Percentiles rank a stretch among this genome's conserved stretches.
Evolutionary conservation across 352 stramenopile species (phyloP).

Genomic region (Pythium chondricola): DNA sequence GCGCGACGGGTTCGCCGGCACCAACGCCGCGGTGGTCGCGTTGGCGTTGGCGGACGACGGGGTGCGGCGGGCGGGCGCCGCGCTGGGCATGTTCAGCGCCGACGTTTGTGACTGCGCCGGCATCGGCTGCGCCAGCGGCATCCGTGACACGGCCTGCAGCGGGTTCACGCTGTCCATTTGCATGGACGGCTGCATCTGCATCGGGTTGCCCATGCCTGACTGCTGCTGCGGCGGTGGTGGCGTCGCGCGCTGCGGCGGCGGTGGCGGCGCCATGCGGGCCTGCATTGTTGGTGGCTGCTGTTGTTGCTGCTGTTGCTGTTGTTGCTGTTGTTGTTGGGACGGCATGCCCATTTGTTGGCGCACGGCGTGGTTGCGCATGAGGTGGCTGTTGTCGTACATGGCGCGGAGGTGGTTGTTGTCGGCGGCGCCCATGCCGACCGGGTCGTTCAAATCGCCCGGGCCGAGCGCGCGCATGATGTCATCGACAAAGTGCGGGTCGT

Average conservation of each 20-base stretch:
- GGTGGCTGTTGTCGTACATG: slow-evolving; percentile 59
- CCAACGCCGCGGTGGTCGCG: slow-evolving; percentile 22
- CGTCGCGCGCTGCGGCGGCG: slow-evolving; percentile 15
- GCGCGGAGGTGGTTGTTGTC: slow-evolving; percentile 47
- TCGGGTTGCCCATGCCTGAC: slow-evolving; percentile 21
- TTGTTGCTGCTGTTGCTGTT: slow-evolving; percentile 17
- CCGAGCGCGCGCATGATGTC: slow-evolving; percentile 59
- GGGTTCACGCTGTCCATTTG: slow-evolving; percentile 16
- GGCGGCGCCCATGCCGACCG: slow-evolving; percentile 29
- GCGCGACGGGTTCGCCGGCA: slow-evolving; percentile 25
- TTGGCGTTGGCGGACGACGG: neutral
- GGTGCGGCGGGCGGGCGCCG: slow-evolving; percentile 1
- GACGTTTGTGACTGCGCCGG: slow-evolving; percentile 16
- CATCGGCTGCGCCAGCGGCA: slow-evolving; percentile 21
- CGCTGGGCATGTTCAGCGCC: slow-evolving; percentile 16
- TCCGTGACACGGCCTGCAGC: slow-evolving; percentile 15
- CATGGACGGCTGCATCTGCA: slow-evolving; percentile 18
- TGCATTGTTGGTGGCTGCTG: slow-evolving; percentile 8
- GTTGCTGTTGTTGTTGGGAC: slow-evolving; percentile 24
- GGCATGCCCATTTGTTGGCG: slow-evolving; percentile 19
- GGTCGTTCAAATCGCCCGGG: slow-evolving; percentile 37
- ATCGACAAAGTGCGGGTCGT: slow-evolving; percentile 65
- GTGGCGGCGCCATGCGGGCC: slow-evolving; percentile 7
- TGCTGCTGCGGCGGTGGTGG: slow-evolving; percentile 5
- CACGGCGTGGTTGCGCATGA: slow-evolving; percentile 33